A percentile compares a stretch with the other conserved stretches of the same genome.
Evolutionary conservation across 345 rosid genomes (phyloP).

Genomic region (Gossypium arboreum): DNA sequence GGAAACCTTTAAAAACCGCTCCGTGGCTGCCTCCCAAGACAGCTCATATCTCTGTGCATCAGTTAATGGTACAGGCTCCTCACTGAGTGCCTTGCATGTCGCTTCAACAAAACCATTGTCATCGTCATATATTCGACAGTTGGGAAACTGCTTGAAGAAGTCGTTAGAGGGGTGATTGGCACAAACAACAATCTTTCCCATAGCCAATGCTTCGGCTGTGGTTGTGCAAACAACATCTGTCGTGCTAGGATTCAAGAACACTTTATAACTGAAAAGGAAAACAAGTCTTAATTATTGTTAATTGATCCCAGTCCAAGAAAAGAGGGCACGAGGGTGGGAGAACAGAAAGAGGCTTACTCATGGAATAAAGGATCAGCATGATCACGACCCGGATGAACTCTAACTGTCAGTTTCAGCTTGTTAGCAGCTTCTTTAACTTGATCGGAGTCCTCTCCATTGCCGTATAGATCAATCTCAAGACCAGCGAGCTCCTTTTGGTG

Average conservation of each 20-base stretch:
- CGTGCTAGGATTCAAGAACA: slow-evolving; percentile 96
- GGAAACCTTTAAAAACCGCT: slow-evolving; percentile 59
- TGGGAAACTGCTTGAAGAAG: slow-evolving; percentile 68
- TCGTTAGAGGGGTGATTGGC: slow-evolving; percentile 50
- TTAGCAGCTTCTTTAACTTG: slow-evolving; percentile 59
- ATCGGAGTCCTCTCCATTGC: slow-evolving; percentile 84
- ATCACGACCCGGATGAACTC: slow-evolving; percentile 78
- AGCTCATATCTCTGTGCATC: slow-evolving; percentile 65
- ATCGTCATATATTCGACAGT: slow-evolving; percentile 58
- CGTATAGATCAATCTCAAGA: slow-evolving; percentile 77
- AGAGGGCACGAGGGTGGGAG: not conserved
- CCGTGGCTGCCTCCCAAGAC: slow-evolving; percentile 91
- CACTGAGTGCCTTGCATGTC: slow-evolving; percentile 52
- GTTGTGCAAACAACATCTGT: slow-evolving; percentile 98
- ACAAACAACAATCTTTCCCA: slow-evolving; percentile 72
- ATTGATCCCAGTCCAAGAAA: not conserved
- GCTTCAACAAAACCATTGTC: slow-evolving; percentile 52
- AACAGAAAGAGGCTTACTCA: slow-evolving; percentile 49
- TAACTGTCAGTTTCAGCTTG: slow-evolving; percentile 50
- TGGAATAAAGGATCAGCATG: slow-evolving; percentile 87
- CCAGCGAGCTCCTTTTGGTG: slow-evolving; percentile 69
- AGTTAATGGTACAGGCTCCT: slow-evolving; percentile 59
- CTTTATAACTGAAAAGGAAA: slow-evolving; percentile 61
- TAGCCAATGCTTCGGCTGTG: slow-evolving; percentile 95
- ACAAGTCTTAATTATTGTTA: not conserved